Percentiles rank a stretch among this genome's conserved stretches.
Evolutionary conservation across 2,329 filamentous ascomycete species (phyloP).

Genomic region (Akanthomyces muscarius): DNA sequence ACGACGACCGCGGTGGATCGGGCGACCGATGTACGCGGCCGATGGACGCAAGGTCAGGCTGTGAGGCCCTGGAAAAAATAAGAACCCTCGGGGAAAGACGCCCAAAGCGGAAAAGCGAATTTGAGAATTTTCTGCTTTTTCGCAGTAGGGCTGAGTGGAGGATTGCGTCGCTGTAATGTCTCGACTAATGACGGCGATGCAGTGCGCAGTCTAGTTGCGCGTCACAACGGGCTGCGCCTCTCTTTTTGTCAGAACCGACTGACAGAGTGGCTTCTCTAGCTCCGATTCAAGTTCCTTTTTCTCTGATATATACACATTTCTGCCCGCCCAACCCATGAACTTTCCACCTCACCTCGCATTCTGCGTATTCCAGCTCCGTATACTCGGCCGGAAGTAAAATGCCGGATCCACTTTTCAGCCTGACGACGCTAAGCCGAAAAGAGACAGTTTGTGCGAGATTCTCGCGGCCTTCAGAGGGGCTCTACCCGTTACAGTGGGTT

Average conservation of each 20-base stretch:
- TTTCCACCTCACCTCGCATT: neutral
- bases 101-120: neutral
- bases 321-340: neutral
- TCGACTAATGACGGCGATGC: neutral
- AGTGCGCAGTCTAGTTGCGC: neutral
- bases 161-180: neutral
- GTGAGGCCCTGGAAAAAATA: neutral
- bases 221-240: neutral
- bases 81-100: neutral
- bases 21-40: neutral
- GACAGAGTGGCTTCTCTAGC: neutral
- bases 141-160: neutral
- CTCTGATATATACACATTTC: neutral
- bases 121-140: neutral
- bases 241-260: neutral
- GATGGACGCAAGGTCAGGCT: neutral
- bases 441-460: neutral
- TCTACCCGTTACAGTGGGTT: too few species aligned
- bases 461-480: neutral
- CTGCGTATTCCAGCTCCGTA: neutral
- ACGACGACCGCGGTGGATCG: neutral
- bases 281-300: neutral
- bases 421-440: neutral
- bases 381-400: slow-evolving; percentile 6
- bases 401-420: neutral